Evolutionary conservation across 2,329 filamentous ascomycete genomes (phyloP).

Genomic region (Neobulgaria alba): DNA sequence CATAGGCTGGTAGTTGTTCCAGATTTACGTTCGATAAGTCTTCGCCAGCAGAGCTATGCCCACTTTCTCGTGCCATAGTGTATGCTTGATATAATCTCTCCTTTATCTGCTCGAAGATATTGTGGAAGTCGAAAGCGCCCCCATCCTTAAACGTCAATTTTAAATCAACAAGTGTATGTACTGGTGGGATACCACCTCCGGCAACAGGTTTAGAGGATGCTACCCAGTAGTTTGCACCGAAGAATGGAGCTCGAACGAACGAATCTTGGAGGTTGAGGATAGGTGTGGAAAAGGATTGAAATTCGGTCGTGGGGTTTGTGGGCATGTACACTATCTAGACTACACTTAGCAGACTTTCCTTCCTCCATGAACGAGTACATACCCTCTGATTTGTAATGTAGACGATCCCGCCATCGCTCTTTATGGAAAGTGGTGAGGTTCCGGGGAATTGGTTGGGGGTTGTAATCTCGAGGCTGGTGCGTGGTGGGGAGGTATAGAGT

Average conservation of each 20-base stretch:
- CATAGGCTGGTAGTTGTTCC: slow-evolving; percentile 84
- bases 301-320: slow-evolving; percentile 49
- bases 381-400: slow-evolving; percentile 84
- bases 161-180: slow-evolving; percentile 65
- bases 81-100: slow-evolving; percentile 75
- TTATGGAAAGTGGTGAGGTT: slow-evolving; percentile 55
- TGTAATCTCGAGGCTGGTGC: slow-evolving; percentile 68
- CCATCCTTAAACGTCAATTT: slow-evolving; percentile 90
- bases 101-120: slow-evolving; percentile 73
- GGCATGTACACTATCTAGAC: slow-evolving; percentile 80
- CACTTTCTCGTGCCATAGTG: slow-evolving; percentile 64
- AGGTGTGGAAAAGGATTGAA: slow-evolving; percentile 84
- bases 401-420: slow-evolving; percentile 65
- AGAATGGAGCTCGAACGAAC: slow-evolving; percentile 80
- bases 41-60: slow-evolving; percentile 36
- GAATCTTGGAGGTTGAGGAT: slow-evolving; percentile 83
- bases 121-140: slow-evolving; percentile 86
- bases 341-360: slow-evolving; percentile 10
- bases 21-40: slow-evolving; percentile 61
- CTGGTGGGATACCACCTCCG: slow-evolving; percentile 71
- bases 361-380: slow-evolving; percentile 30
- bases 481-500: slow-evolving; percentile 69
- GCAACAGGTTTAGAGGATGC: slow-evolving; percentile 71
- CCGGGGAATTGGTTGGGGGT: slow-evolving; percentile 52
- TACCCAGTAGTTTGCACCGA: slow-evolving; percentile 86